Percentiles rank a stretch among this genome's conserved stretches.
These are phyloP conservation scores for Macrotyloma uniflorum DNA, from an alignment of 306 rosid genomes.

Conservation along the genomic window DNA sequence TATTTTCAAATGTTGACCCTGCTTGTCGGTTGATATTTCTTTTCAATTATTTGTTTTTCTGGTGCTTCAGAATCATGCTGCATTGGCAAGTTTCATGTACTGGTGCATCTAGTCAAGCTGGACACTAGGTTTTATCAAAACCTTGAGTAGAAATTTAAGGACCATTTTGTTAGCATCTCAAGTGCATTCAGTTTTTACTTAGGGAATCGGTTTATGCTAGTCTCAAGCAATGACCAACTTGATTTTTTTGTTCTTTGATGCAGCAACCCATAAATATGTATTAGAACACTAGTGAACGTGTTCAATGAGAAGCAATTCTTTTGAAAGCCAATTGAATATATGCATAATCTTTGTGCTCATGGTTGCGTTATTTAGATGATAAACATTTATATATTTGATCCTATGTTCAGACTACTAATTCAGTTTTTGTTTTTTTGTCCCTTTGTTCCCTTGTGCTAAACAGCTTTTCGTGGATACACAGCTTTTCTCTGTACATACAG, in stretches of 20 bases:
- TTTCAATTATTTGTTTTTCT: background rate
- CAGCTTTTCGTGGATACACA: constrained; percentile 97
- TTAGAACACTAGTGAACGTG: background rate
- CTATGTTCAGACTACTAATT: constrained; percentile 38
- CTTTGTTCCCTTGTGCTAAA: constrained; percentile 41
- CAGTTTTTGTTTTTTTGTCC: background rate
- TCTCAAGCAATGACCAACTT: background rate
- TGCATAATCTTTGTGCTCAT: background rate
- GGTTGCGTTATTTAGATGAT: background rate
- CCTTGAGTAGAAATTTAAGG: background rate
- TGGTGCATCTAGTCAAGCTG: background rate
- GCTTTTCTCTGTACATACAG: constrained; percentile 94
- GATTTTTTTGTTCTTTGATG: background rate
- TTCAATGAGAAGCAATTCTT: constrained; percentile 11
- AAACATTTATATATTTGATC: constrained; percentile 7
- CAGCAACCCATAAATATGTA: background rate
- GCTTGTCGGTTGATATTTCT: background rate
- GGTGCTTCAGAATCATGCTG: constrained; percentile 21
- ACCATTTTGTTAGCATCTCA: background rate
- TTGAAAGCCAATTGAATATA: constrained; percentile 10
- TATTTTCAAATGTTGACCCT: background rate
- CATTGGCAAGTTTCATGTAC: constrained; percentile 5
- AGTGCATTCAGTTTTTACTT: background rate
- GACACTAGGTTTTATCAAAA: background rate
- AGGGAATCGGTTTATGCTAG: constrained; percentile 4